Percentiles rank a stretch among this genome's conserved stretches.
Evolutionary conservation across 2,329 filamentous ascomycete genomes (phyloP).

Genomic region (Teratosphaeria nubilosa): DNA sequence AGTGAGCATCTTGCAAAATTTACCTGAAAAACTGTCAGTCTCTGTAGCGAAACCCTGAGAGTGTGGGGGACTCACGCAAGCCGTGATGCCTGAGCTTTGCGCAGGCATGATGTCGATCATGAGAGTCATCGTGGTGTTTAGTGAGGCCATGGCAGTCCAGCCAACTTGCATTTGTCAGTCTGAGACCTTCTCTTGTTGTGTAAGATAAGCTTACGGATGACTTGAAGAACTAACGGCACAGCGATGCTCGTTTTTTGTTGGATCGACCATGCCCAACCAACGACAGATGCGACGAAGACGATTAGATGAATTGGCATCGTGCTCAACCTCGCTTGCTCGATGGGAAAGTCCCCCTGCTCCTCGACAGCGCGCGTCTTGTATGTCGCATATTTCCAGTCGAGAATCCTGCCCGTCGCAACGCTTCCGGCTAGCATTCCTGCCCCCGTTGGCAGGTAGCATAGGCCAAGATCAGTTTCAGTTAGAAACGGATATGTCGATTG

Average conservation of each 20-base stretch:
- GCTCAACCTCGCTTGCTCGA: background rate
- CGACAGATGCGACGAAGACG: background rate
- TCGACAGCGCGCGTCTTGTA: background rate
- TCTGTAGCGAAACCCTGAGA: background rate
- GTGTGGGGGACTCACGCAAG: background rate
- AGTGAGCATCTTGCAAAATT: background rate
- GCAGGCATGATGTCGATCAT: background rate
- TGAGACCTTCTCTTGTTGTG: background rate
- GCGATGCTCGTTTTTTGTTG: background rate
- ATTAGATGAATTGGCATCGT: background rate
- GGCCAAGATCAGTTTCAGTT: background rate
- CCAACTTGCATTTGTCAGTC: background rate
- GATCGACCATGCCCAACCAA: background rate
- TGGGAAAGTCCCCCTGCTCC: background rate
- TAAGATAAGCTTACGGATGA: background rate
- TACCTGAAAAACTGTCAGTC: background rate
- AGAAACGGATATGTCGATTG: background rate
- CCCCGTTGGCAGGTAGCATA: background rate
- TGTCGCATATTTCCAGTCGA: background rate
- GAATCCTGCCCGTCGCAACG: background rate
- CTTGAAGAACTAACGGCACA: background rate
- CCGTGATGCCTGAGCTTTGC: background rate
- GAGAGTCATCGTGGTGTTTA: background rate
- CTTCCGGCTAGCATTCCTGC: background rate
- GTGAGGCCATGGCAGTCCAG: background rate